These are phyloP conservation scores for Colletotrichum liriopes DNA, from an alignment of 2,329 filamentous ascomycete species.

Conservation along the genomic window DNA sequence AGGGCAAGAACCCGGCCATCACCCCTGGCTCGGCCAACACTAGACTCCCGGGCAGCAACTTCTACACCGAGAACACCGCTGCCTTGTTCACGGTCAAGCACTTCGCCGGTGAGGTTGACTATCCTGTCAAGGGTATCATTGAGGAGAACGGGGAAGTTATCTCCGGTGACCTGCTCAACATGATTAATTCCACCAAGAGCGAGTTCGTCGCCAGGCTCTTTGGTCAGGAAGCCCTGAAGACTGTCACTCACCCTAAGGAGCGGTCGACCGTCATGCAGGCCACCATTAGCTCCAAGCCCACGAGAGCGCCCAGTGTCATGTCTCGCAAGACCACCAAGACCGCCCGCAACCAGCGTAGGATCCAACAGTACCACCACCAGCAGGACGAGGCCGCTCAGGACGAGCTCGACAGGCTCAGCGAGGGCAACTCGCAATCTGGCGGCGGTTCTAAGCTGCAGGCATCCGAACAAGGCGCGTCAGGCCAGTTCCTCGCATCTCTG, in stretches of 20 bases:
- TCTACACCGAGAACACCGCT: constrained; percentile 84
- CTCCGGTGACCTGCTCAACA: constrained; percentile 94
- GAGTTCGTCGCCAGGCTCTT: constrained; percentile 92
- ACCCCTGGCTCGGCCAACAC: constrained; percentile 82
- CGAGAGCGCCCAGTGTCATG: constrained; percentile 93
- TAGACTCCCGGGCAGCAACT: constrained; percentile 89
- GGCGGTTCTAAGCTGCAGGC: constrained; percentile 56
- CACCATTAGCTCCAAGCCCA: constrained; percentile 94
- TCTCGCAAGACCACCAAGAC: constrained; percentile 76
- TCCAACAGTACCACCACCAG: constrained; percentile 56
- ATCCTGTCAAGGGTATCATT: constrained; percentile 86
- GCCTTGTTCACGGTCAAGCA: constrained; percentile 93
- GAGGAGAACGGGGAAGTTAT: constrained; percentile 98
- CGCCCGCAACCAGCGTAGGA: constrained; percentile 47
- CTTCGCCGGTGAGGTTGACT: constrained; percentile 97
- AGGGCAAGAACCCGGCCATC: constrained; percentile 94
- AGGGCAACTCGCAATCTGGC: constrained; percentile 62
- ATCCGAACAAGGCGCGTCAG: constrained; percentile 82
- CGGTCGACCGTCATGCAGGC: constrained; percentile 94
- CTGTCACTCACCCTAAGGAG: constrained; percentile 93
- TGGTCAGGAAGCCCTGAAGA: constrained; percentile 95
- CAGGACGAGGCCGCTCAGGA: constrained; percentile 58
- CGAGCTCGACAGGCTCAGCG: constrained; percentile 66
- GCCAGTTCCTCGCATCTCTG: constrained; percentile 90
- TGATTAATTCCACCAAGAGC: constrained; percentile 90